A percentile compares a stretch with the other conserved stretches of the same genome.
Evolutionary conservation across 208 protist species (phyloP).

Genomic region (Balamuthia mandrillaris): DNA sequence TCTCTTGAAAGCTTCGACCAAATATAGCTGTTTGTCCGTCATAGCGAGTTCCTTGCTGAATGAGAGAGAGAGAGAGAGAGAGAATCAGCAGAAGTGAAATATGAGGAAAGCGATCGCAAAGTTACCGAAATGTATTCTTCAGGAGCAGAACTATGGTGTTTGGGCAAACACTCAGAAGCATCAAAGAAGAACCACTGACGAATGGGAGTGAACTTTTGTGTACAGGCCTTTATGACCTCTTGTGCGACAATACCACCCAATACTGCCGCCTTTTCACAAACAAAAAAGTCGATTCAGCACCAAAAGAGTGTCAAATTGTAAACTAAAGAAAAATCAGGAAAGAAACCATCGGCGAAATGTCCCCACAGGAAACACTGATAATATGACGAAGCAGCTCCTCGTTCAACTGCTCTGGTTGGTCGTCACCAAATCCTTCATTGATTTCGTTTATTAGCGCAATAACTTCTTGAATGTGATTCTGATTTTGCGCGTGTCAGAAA

Average conservation of each 20-base stretch:
- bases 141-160: no score
- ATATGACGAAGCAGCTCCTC: no score
- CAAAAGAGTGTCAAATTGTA: background rate
- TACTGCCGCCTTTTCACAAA: conserved; percentile 41
- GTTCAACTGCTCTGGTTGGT: background rate
- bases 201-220: conserved; percentile 92
- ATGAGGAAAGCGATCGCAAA: background rate
- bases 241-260: conserved; percentile 71
- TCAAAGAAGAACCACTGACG: conserved; percentile 94
- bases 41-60: conserved; percentile 38
- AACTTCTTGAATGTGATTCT: no score
- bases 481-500: no score
- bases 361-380: background rate
- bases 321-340: background rate
- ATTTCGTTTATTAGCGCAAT: no score
- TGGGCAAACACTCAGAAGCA: conserved; percentile 78
- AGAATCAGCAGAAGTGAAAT: background rate
- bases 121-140: no score
- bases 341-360: background rate
- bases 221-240: conserved; percentile 70
- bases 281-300: background rate
- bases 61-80: background rate
- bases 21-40: conserved; percentile 61
- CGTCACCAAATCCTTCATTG: no score
- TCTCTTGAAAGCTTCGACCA: conserved; percentile 53